Base-by-base conservation (phyloP, 139 green algal genomes). In the Trebouxia sp. region DNA sequence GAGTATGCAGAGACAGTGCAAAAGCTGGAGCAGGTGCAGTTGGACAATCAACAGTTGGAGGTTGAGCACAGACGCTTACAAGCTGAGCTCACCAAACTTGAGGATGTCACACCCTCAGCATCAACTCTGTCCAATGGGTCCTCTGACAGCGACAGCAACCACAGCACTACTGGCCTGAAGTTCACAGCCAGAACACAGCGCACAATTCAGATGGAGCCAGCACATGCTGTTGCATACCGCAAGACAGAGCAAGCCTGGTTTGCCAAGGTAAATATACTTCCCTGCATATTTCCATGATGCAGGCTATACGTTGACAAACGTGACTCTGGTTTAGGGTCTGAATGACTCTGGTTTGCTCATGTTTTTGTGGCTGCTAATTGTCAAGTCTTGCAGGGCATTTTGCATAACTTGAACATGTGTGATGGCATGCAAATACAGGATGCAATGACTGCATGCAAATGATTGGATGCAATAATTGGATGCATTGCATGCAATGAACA, bases 101-200 rank as follows among this genome's bases (percentile, higher is more conserved):
- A 72, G 35, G 20, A 72, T 17, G 43, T 72, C 4, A 72, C 8
- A 37, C 62, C 62, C 8, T 72, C 62, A 45, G 32, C 62, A 28
- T 35, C 62, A 17, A 22, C 62, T 28, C 10, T 30, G 32, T 72
- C 62, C 12, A 72, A 72, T 8, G 62, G 62, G 2, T 45, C 42
- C 62, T 72, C 62, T 45, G 62, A 72, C 35, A 72, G 62, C 37
- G 62, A 72, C 62, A 72, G 62, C 62, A 72, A 72, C 62, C 26
- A 72, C 62, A 72, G 62, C 35, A 43, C 14, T 35, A 72, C 32
- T 3, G 24, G 32, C 35, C 62, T 14, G 5, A 41, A n/a, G n/a
- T n/a, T n/a, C n/a, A n/a, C n/a, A n/a, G n/a, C n/a, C n/a, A n/a
- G n/a, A n/a, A n/a, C n/a, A n/a, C n/a, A n/a, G n/a, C 62, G 62